Conservation (phyloP, 2,329 filamentous ascomycete genomes). For the Ophiostoma pallidulum region DNA sequence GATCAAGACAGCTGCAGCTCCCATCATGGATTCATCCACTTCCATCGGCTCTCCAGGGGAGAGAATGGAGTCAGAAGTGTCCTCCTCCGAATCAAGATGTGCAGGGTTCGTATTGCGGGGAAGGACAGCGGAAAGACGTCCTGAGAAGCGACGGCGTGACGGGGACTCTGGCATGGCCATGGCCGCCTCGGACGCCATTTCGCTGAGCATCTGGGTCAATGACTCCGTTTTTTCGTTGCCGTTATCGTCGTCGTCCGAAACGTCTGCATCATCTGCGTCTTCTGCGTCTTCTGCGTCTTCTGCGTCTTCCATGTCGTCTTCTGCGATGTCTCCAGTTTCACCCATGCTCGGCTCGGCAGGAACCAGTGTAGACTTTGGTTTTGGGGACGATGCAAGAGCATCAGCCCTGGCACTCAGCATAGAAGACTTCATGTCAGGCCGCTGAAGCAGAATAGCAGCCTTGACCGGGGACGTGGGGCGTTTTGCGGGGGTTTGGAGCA, state of each 20-base stretch:
- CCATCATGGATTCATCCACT: conserved; percentile 22
- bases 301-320: conserved; percentile 2
- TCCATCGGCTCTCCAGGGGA: conserved; percentile 17
- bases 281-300: conserved; percentile 5
- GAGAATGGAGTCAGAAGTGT: too few species aligned
- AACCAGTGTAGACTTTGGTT: conserved; percentile 29
- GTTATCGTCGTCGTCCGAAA: conserved; percentile 14
- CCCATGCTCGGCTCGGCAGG: conserved; percentile 9
- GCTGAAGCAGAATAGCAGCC: conserved; percentile 25
- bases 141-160: conserved; percentile 24
- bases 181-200: conserved; percentile 15
- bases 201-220: conserved; percentile 14
- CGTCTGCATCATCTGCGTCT: neutral
- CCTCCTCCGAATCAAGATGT: neutral
- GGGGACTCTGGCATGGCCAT: conserved; percentile 20
- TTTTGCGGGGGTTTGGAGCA: conserved; percentile 37
- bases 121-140: conserved; percentile 30
- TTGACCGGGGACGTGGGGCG: conserved; percentile 27
- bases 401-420: conserved; percentile 1
- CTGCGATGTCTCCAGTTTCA: conserved; percentile 5
- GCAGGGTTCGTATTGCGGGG: conserved; percentile 24
- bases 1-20: neutral
- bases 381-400: conserved; percentile 21
- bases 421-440: conserved; percentile 17
- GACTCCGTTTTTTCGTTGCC: conserved; percentile 13